Base-by-base conservation (phyloP, 371 early-diverging fungal genomes). In the Chytridium lagenaria region DNA sequence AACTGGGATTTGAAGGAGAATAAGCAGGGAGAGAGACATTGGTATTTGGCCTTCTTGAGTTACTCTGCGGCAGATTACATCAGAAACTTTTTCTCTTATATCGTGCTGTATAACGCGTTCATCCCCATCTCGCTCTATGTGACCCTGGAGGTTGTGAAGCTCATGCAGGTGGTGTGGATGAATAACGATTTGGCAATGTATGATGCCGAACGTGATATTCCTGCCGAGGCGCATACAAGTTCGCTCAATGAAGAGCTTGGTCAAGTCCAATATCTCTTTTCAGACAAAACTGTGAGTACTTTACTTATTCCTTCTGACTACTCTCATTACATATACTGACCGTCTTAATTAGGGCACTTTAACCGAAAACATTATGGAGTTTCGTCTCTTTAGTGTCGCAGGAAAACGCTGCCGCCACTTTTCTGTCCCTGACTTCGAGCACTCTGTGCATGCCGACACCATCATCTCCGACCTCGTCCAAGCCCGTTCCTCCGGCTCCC, bases 101-200 rank as follows among this genome's bases (percentile, higher is more conserved):
- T 83, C 39, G 90, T 94, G 66, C 77, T 93, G 75, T 90, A 88
- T 77, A 92, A 92, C 77, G 90, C 88, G 57, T 85, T 94, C 33
- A 91, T 99, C 23, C 99, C 99, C 0, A 94, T 99, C 65, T 96
- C 98, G 34, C 89, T 99, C 40, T 99, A 98, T 78, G 93, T 99
- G 63, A 96, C 95, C 23, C 90, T 99, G 30, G 99, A 99, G 80
- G 86, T 95, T 5, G 75, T 81, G n/a, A 83, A 83, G 52, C 39
- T 77, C n/a, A 37, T 76, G 5, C 80, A 78, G 74, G 77, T 77
- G 2, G 87, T 88, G 59, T 95, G 92, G 77, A 93, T 96, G 72
- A 90, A 90, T 80, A 84, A 86, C 63, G 95, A 96, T 75, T 74
- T 93, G 12, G 92, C 95, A 71, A 92, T 96, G 94, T 97, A 97